phyloP scores from a whole-genome alignment of 441 rosid genomes.

The Melastoma candidum region DNA sequence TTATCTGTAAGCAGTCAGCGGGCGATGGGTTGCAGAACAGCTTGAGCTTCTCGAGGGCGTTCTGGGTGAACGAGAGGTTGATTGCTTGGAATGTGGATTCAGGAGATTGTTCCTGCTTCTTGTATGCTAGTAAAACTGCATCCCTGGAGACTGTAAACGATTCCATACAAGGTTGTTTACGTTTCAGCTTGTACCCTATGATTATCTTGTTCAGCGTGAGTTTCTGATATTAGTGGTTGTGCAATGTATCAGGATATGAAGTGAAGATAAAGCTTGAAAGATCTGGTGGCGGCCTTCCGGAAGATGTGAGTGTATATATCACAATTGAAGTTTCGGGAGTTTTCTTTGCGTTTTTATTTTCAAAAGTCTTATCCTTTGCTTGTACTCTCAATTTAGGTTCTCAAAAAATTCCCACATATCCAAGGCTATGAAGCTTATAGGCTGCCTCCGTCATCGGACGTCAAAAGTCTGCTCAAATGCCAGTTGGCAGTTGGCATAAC shows the following conservation, averaged over 20 bases:
- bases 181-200: conserved; percentile 1
- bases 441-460: conserved; percentile 47
- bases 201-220: conserved; percentile 3
- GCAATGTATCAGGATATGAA: conserved; percentile 45
- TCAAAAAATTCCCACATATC: conserved; percentile 81
- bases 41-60: conserved; percentile 54
- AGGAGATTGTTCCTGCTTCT: conserved; percentile 53
- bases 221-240: conserved; percentile 7
- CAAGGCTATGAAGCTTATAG: conserved; percentile 49
- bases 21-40: conserved; percentile 41
- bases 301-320: conserved; percentile 24
- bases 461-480: conserved; percentile 55
- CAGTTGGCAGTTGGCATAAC: conserved; percentile 65
- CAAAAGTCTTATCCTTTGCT: neutral
- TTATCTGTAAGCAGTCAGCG: conserved; percentile 10
- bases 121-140: conserved; percentile 61
- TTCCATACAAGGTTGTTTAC: conserved; percentile 47
- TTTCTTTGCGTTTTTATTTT: conserved; percentile 2
- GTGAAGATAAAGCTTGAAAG: conserved; percentile 49
- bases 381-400: conserved; percentile 35
- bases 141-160: conserved; percentile 40
- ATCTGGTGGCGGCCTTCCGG: conserved; percentile 41
- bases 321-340: neutral
- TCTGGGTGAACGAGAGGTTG: conserved; percentile 54
- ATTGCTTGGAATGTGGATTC: conserved; percentile 78